Evolutionary conservation across 257 asterid species (phyloP).

Genomic region (Mentha longifolia): DNA sequence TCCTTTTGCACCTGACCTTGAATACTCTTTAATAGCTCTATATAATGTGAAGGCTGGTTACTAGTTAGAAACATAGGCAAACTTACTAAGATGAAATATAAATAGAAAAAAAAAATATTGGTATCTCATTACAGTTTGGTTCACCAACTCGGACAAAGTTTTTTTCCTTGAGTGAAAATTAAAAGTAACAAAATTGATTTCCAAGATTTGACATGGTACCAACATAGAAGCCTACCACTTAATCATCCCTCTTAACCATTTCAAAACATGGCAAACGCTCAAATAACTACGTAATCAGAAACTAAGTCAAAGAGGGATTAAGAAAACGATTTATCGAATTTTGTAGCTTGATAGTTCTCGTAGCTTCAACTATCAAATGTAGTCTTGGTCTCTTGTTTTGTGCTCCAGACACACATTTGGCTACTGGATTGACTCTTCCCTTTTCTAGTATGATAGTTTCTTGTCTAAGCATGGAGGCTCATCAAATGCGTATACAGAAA

Average conservation of each 20-base stretch:
- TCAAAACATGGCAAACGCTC: background rate
- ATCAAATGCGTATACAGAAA: conserved; percentile 99
- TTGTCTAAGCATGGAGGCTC: conserved; percentile 98
- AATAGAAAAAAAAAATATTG: background rate
- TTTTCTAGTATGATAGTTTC: conserved; percentile 92
- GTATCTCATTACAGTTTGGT: conserved; percentile 11
- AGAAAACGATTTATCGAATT: conserved; percentile 18
- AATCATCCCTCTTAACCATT: background rate
- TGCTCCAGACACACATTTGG: conserved; percentile 28
- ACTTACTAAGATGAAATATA: background rate
- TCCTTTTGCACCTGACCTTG: background rate
- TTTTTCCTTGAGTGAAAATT: background rate
- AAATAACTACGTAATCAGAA: background rate
- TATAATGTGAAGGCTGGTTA: conserved; percentile 29
- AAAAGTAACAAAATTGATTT: background rate
- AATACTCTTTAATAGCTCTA: background rate
- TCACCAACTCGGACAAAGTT: background rate
- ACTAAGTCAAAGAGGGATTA: conserved; percentile 12
- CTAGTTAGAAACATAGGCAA: conserved; percentile 21
- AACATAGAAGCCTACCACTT: background rate
- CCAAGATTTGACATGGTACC: background rate
- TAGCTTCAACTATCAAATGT: conserved; percentile 21
- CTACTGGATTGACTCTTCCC: conserved; percentile 48
- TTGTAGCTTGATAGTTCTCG: conserved; percentile 10
- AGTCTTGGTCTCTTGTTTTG: conserved; percentile 16